phyloP scores from a whole-genome alignment of 345 rosid species.

The Brassica napus region Da-Ae NC_063437.1:11960501-11961000 shows the following conservation, averaged over 20 bases:
- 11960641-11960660: neutral
- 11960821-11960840: slow-evolving; percentile 23
- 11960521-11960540: no score
- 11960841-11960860: slow-evolving; percentile 37
- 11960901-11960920: neutral
- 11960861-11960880: slow-evolving; percentile 36
- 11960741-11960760: neutral
- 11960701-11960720: neutral
- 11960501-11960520: slow-evolving; percentile 32
- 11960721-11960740: neutral
- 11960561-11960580: slow-evolving; percentile 67
- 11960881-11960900: slow-evolving; percentile 8
- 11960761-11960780: slow-evolving; percentile 28
- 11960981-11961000: slow-evolving; percentile 66
- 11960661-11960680: neutral
- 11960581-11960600: slow-evolving; percentile 68
- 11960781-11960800: slow-evolving; percentile 15
- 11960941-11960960: slow-evolving; percentile 61
- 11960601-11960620: slow-evolving; percentile 56
- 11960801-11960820: slow-evolving; percentile 32
- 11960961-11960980: slow-evolving; percentile 76
- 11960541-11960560: slow-evolving; percentile 32
- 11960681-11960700: neutral
- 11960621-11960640: neutral
- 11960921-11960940: slow-evolving; percentile 20